These are phyloP conservation scores for Hypoxylon sp. DNA, from an alignment of 2,329 filamentous ascomycete genomes.

Conservation along the genomic window DNA sequence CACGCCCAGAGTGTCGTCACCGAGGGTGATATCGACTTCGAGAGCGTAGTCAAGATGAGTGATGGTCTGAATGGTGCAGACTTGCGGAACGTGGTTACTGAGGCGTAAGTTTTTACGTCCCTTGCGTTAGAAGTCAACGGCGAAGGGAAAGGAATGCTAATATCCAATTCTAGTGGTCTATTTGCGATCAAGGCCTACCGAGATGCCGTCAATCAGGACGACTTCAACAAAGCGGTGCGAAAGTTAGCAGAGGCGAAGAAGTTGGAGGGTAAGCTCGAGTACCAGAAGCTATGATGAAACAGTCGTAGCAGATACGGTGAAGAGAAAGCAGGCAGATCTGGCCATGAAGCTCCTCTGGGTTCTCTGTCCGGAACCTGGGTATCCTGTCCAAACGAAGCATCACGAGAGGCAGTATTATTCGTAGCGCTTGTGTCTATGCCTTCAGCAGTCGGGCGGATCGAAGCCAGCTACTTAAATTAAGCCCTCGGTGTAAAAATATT, in stretches of 20 bases:
- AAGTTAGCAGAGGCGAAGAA: slow-evolving; percentile 99
- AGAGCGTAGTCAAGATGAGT: slow-evolving; percentile 99
- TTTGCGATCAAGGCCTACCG: slow-evolving; percentile 99
- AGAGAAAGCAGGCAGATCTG: not conserved
- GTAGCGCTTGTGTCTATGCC: slow-evolving; percentile 3
- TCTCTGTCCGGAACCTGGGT: not conserved
- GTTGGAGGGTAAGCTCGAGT: slow-evolving; percentile 97
- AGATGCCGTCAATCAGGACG: slow-evolving; percentile 96
- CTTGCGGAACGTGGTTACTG: slow-evolving; percentile 96
- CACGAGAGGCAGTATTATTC: slow-evolving; percentile 19
- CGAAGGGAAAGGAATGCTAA: slow-evolving; percentile 46
- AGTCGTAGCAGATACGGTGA: not conserved
- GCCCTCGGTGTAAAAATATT: slow-evolving; percentile 36
- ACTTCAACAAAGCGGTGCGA: slow-evolving; percentile 98
- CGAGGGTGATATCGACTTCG: slow-evolving; percentile 97
- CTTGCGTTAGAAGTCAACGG: not conserved
- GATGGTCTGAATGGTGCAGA: slow-evolving; percentile 98
- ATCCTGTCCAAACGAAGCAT: slow-evolving; percentile 14
- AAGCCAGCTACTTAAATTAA: slow-evolving; percentile 9
- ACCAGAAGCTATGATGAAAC: slow-evolving; percentile 91
- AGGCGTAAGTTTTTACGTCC: slow-evolving; percentile 79
- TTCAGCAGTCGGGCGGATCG: slow-evolving; percentile 8
- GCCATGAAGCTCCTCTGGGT: not conserved
- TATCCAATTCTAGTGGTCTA: slow-evolving; percentile 73
- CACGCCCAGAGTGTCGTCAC: slow-evolving; percentile 88